Conservation (phyloP, 2,329 filamentous ascomycete genomes). For the Penicillium sp. region DNA sequence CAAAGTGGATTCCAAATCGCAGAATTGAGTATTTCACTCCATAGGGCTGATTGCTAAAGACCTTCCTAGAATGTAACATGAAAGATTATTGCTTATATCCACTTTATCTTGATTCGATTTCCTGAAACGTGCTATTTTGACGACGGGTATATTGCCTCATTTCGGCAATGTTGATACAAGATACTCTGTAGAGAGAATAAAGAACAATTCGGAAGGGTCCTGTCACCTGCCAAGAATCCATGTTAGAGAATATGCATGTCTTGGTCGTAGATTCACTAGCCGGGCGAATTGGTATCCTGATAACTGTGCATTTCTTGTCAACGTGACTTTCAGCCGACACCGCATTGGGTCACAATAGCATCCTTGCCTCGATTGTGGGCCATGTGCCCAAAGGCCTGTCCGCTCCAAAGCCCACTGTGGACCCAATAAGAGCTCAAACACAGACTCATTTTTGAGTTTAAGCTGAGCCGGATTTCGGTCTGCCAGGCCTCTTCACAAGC, state of each 20-base stretch:
- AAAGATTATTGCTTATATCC: neutral
- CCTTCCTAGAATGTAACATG: neutral
- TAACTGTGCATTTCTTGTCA: neutral
- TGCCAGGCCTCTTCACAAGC: neutral
- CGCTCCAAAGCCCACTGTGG: neutral
- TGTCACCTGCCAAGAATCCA: neutral
- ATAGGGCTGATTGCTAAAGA: neutral
- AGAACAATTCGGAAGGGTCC: too few relatives aligned
- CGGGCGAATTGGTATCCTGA: neutral
- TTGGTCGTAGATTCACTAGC: neutral
- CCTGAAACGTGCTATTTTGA: neutral
- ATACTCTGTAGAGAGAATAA: too few relatives aligned
- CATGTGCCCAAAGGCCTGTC: neutral
- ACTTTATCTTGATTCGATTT: neutral
- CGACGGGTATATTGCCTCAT: neutral
- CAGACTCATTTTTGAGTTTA: neutral
- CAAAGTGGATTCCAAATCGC: neutral
- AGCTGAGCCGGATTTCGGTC: neutral
- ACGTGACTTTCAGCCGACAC: neutral
- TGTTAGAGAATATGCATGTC: neutral
- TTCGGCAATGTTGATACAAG: too few relatives aligned
- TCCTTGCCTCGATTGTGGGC: neutral
- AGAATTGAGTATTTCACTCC: neutral
- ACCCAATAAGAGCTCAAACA: neutral
- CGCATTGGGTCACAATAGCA: neutral